Percentiles rank a stretch among this genome's conserved stretches.
These are phyloP conservation scores for Leccinum imitatum DNA, from an alignment of 768 basidiomycete genomes.

Conservation along the genomic window DNA sequence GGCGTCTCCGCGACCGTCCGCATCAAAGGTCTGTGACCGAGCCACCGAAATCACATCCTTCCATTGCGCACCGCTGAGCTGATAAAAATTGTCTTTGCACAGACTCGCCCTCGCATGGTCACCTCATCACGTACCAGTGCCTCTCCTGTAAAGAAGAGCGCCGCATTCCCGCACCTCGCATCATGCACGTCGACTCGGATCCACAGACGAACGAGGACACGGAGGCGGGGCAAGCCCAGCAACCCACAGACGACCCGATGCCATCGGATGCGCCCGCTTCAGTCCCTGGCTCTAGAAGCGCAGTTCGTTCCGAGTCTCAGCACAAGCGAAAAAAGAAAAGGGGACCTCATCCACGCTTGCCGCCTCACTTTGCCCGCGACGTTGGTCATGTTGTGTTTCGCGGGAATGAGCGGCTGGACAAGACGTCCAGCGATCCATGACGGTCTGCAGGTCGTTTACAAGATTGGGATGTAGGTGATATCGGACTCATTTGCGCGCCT, in stretches of 20 bases:
- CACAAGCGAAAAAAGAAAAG: slow-evolving; percentile 19
- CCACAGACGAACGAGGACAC: neutral
- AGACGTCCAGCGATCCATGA: neutral
- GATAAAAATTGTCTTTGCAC: neutral
- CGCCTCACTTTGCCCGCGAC: slow-evolving; percentile 62
- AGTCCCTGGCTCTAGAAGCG: neutral
- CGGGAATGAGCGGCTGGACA: slow-evolving; percentile 51
- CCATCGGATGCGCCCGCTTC: neutral
- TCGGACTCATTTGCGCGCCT: neutral
- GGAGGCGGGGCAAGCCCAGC: neutral
- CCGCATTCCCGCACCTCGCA: slow-evolving; percentile 66
- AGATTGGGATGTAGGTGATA: neutral
- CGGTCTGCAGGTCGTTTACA: neutral
- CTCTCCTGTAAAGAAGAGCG: slow-evolving; percentile 54
- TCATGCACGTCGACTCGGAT: slow-evolving; percentile 11
- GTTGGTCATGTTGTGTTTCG: slow-evolving; percentile 67
- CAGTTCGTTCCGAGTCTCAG: neutral
- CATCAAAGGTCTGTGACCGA: slow-evolving; percentile 51
- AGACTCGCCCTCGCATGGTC: slow-evolving; percentile 51
- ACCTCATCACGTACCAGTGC: slow-evolving; percentile 60
- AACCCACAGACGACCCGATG: neutral
- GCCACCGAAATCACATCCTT: neutral
- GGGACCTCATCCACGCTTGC: slow-evolving; percentile 36
- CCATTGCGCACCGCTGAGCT: slow-evolving; percentile 15
- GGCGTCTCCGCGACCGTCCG: slow-evolving; percentile 67